Base-by-base conservation (phyloP, 129 eudicot genomes). In the Chrysanthemum lavandulifolium region DNA sequence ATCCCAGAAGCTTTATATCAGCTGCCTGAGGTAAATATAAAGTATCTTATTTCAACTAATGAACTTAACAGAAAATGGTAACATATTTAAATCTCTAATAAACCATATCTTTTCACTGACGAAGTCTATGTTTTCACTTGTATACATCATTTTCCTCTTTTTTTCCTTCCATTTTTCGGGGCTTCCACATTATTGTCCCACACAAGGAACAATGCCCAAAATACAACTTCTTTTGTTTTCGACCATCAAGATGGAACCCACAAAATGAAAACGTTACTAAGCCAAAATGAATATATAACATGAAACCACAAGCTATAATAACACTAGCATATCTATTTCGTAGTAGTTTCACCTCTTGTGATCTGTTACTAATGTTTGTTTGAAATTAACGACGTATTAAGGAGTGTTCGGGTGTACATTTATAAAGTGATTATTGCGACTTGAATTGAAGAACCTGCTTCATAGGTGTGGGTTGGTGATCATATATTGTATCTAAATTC, bases 1-100 rank as follows among this genome's bases (percentile, higher is more conserved):
- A 80, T 67, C 89, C 91, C 47, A 94, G 88, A 73, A 84, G 87
- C 72, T 88, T 94, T 73, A 90, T 79, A 73, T 90, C 98, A 70
- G 84, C 91, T 55, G 97, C 98, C 97, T 94, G 97, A 61, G 60
- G 51, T 43, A 13, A 13, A 72, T 51, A 12, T 7, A 65, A 45
- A 75, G n/a, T 75, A 61, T 60, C 27, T 43, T 60, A 69, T 52
- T 13, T n/a, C 15, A 53, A 36, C 65, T 33, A 27, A 21, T 58
- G 1, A 72, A 43, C 21, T 55, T 31, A 71, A 21, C 48, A 59
- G 10, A 72, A 72, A 72, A 21, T 13, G 16, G 18, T 53, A 53
- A 53, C 58, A 12, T 49, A n/a, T 25, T 50, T 51, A 51, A 13
- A 25, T 45, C 61, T 21, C 5, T 69, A 68, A 52, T 53, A 4